Evolutionary conservation across 2,329 filamentous ascomycete species (phyloP), one percentile per base, ranked within the genome.

Genomic region (Atkinsonella hypoxylon): DNA sequence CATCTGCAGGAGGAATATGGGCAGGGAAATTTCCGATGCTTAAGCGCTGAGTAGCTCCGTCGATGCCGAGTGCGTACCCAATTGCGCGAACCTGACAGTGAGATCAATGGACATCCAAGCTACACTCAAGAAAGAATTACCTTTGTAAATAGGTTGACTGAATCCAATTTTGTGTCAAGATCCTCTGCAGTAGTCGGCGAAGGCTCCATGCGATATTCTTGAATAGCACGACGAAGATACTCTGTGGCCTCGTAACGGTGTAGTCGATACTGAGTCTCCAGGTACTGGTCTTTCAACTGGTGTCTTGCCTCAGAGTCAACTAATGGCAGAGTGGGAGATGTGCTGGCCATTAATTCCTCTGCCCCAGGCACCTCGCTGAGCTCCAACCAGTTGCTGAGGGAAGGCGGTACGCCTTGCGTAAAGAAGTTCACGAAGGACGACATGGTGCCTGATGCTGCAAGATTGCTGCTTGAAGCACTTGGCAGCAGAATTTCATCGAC

Each of bases 191-290:
- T 5, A 38, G 15, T 38, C 34, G 15, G 11, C 41, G 40, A 39
- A 22, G 20, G 22, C 31, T 36, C 22, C 40, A 9, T 12, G 13
- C 72, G 75, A 50, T 85, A 76, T 12, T 73, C 66, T 0, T 70
- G 67, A 1, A 95, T 75, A 0, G 86, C 82, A 54, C 80, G 75
- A 7, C 89, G 77, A 0, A 95, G 71, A 1, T 82, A 76, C 12
- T 84, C 77, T 3, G 87, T 70, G 0, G 81, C 78, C 61, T 95
- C 89, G 59, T 89, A 85, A 2, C 89, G 77, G 8, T 89, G 72
- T 1, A 95, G 75, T 3, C 80, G 72, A 61, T 93, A 95, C 47
- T 94, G 87, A 0, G 80, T 76, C 32, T 79, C 70, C 0, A 95
- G 70, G 52, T 95, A 95, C 0, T 74, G 70, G 4, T 55, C 45